Base-by-base conservation (phyloP, 306 rosid genomes). In the Quercus rubra region DNA sequence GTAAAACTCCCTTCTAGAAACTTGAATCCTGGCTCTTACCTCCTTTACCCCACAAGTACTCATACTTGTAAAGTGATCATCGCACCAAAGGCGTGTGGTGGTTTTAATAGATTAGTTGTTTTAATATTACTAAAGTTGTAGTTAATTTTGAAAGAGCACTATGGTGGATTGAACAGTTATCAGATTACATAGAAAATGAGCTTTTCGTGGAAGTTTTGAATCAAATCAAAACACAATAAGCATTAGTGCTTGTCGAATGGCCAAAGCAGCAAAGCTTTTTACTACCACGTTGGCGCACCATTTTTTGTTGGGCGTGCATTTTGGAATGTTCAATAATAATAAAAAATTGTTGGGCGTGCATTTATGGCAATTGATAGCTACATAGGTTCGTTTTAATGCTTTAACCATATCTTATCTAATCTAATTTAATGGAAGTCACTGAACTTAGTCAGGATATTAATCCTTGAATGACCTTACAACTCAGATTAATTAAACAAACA, bases 131-230 rank as follows among this genome's bases (percentile, higher is more conserved):
- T 56, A 15, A 54, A 56, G 10, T 13, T 31, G 20, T 2, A 68
- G 3, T 56, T 25, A 51, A 77, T 59, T 74, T 21, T 38, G 46
- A 56, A n/a, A 43, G 70, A 35, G 15, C 46, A 2, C 46, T 38
- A 38, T 43, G 59, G 75, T 80, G 79, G 75, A 9, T 55, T 67
- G 15, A 51, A 27, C 68, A 21, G 33, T 68, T 67, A 80, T 80
- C 76, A 38, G 66, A 64, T 68, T 35, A 57, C 19, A 77, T 58
- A 35, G 23, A 35, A 23, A 13, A 21, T 33, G 5, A 35, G 10
- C 2, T 52, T 23, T 20, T 64, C 13, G 27, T 49, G 28, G 15
- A 77, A 19, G 61, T 77, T 69, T 38, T 38, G 46, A 38, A 38
- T 38, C 38, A 77, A 33, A 67, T 69, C 55, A 31, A 67, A 20